Percentiles rank a stretch among this genome's conserved stretches.
phyloP scores from a whole-genome alignment of 2,329 filamentous ascomycete genomes.

The Scortechinia acanthostroma region DNA sequence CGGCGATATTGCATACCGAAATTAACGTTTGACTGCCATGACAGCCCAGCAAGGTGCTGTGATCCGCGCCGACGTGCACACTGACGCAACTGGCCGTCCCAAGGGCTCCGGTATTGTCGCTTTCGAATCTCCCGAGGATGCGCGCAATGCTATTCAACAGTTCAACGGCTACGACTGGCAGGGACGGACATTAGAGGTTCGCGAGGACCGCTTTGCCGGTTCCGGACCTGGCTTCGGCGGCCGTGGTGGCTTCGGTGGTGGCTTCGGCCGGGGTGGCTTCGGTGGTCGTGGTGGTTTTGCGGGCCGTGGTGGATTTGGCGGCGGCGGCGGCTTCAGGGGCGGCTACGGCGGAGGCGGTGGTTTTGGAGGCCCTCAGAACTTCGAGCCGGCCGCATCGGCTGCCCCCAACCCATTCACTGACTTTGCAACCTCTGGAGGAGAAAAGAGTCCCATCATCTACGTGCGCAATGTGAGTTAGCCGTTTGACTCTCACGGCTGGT shows the following conservation, averaged over 20 bases:
- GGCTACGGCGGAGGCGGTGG: conserved; percentile 27
- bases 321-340: conserved; percentile 37
- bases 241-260: conserved; percentile 31
- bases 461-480: conserved; percentile 79
- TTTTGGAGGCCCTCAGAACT: conserved; percentile 32
- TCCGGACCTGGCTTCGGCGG: conserved; percentile 26
- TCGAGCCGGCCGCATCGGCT: conserved; percentile 37
- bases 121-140: conserved; percentile 90
- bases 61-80: conserved; percentile 89
- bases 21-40: conserved; percentile 8
- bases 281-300: conserved; percentile 25
- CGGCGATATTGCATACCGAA: conserved; percentile 5
- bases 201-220: conserved; percentile 87
- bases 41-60: conserved; percentile 66
- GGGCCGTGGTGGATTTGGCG: conserved; percentile 27
- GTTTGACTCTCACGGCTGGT: background rate
- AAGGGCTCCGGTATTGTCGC: conserved; percentile 97
- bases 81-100: conserved; percentile 82
- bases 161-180: conserved; percentile 99
- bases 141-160: conserved; percentile 88
- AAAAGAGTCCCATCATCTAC: conserved; percentile 79
- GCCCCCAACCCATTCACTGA: conserved; percentile 90
- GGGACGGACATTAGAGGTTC: conserved; percentile 83
- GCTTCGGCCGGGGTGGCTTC: conserved; percentile 35
- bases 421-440: conserved; percentile 78